Evolutionary conservation across 345 rosid species (phyloP), one percentile per base, ranked within the genome.

Genomic region (Chamaenerion angustifolium): DNA sequence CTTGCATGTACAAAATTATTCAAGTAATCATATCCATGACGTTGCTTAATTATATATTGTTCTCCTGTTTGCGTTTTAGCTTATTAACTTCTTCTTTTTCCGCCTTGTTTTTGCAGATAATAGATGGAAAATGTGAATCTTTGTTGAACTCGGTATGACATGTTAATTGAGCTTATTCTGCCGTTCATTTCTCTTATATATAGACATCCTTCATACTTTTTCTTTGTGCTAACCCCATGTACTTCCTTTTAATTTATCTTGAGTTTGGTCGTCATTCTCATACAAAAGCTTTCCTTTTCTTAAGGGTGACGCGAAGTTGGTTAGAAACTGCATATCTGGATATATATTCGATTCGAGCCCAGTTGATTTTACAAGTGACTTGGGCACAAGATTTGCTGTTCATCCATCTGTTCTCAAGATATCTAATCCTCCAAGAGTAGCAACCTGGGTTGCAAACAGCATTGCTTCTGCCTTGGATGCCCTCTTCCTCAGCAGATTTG

Each of bases 1-100:
- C 98, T 19, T 83, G 96, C 65, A 80, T 86, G 95, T 83, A 80
- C 67, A 86, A 82, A 69, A 78, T 80, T 69, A 85, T 92, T 66
- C 93, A 86, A 87, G 98, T 83, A 80, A 59, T 35, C 40, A 48
- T 18, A 48, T 10, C 13, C 25, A 27, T 40, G 27, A 37, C 10
- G 11, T 47, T 40, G 53, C 19, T 12, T 16, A 23, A 51, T 49
- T 14, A 23, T 15, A 16, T 35, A 40, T 44, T 55, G 48, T 12
- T 16, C 43, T 10, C 18, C 48, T 48, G 19, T 43, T 43, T 31
- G 46, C 13, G 52, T n/a, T 12, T 12, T 15, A 8, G 37, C 8
- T 31, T 31, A 31, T 31, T 31, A 19, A 42, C 40, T 51, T 12
- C 25, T 16, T 12, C 8, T 31, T 31, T 31, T 21, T 21, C 0